Evolutionary conservation across 1,284 basidiomycete species (phyloP), one percentile per base, ranked within the genome.

Genomic region (Leccinum variabile): DNA sequence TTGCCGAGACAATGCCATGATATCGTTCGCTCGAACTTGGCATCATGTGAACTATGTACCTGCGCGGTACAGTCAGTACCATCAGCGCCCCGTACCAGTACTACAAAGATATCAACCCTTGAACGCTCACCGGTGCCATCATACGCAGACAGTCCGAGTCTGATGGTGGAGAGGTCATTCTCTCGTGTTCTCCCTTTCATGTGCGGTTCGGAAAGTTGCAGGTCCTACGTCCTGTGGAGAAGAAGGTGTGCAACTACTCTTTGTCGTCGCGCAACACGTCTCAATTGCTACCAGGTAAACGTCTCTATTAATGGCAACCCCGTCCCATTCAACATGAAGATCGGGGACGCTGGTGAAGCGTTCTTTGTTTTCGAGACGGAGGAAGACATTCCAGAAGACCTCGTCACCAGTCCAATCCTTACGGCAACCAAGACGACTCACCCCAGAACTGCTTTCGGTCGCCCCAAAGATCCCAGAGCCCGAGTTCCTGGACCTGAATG

Each of bases 351-450:
- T 2, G 97, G 97, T 18, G 97, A 99, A 78, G 97, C 97, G 0
- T 99, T 99, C 82, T 99, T 99, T 72, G 92, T 99, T 46, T 94
- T 99, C 68, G 96, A 99, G 77, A 98, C 97, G 1, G 94, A 97
- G 54, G 92, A 91, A 57, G 92, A 96, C 66, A 89, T 99, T 37
- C 97, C 97, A 2, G 91, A 88, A 54, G 93, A 96, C 71, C 85
- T 99, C 63, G 91, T 97, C 68, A 99, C 97, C 0, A 95, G 92
- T 77, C 97, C 97, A 25, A 80, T 97, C 22, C 85, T 96, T 18
- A 82, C 85, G 65, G 84, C 90, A 5, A 88, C 86, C 4, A 77
- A 79, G 60, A 80, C 83, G 66, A 77, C 68, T 71, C 46, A 60
- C 66, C 9, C 69, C 60, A 74, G 65, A 62, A 28, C 64, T 56